Evolutionary conservation across 2,329 filamentous ascomycete genomes (phyloP), one percentile per base, ranked within the genome.

Genomic region (Cyphellophora attinorum): DNA sequence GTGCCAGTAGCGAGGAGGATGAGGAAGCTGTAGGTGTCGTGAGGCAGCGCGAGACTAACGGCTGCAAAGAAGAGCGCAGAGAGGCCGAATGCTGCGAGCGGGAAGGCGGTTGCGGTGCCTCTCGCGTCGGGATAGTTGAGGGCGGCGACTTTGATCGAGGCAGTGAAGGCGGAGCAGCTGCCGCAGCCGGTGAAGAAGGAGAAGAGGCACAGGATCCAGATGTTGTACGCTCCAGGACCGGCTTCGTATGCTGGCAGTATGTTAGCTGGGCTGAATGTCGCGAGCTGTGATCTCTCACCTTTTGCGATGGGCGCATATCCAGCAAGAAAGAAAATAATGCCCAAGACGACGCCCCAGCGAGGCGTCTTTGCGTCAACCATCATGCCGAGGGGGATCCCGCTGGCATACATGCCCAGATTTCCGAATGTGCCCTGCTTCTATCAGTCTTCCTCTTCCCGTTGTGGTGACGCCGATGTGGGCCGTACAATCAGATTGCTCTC

Each of bases 1-100:
- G 89, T 95, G 11, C 86, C 88, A 43, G 76, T 68, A 3, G 86
- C 77, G 27, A 98, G 68, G 17, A 96, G 64, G 44, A 89, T 66
- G 38, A 98, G 68, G 49, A 95, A 88, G 25, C 74, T 73, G 36
- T 81, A 80, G 1, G 86, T 91, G 50, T 93, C 77, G 25, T 85
- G 85, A 2, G 85, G 83, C 53, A 94, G 88, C 27, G 85, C 64
- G 30, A 93, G 54, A 14, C 85, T 84, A 19, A 93, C 61, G 2
- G 79, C 70, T 1, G 91, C 89, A 62, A 95, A 98, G 65, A 96
- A 93, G 61, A 98, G 91, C 35, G 91, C 91, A 55, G 88, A 95
- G 38, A 98, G 64, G 3, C 91, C 91, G 54, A 96, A 96, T 3
- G 85, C 88, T 37, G 91, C 85, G 37, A 96, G 62, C 5, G 91